Conservation (phyloP, 176 grass and related monocot genomes). For the Saccharum officinarum region DNA sequence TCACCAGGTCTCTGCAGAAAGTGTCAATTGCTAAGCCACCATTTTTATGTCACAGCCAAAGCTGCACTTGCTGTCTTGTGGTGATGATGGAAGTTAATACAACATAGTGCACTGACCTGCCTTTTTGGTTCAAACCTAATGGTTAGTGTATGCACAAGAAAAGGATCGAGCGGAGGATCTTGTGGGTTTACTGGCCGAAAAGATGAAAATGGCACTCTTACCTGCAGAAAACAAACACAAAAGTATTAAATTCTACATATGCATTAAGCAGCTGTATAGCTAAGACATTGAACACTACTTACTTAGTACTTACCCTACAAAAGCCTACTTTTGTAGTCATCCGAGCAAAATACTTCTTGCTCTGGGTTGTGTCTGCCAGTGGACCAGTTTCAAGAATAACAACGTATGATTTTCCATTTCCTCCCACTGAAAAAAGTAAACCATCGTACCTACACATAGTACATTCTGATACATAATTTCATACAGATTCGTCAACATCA, state of each 20-base stretch:
- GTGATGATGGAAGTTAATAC: neutral
- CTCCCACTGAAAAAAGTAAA: constrained; percentile 88
- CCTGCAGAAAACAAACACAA: constrained; percentile 50
- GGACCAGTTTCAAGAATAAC: constrained; percentile 96
- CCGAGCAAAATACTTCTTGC: constrained; percentile 90
- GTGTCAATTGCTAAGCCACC: constrained; percentile 24
- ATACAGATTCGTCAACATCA: constrained; percentile 6
- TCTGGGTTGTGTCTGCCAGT: constrained; percentile 87
- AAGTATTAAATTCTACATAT: constrained; percentile 2
- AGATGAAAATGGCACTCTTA: constrained; percentile 97
- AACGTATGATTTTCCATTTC: constrained; percentile 96
- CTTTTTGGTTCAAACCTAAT: constrained; percentile 97
- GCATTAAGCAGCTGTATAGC: constrained; percentile 16
- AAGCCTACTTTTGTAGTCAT: constrained; percentile 97
- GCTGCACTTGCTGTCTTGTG: neutral
- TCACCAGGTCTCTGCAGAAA: constrained; percentile 79
- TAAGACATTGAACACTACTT: constrained; percentile 19
- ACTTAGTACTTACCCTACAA: constrained; percentile 80
- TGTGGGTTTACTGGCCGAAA: constrained; percentile 90
- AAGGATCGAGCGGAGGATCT: constrained; percentile 93
- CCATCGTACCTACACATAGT: constrained; percentile 73
- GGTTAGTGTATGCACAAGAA: constrained; percentile 99
- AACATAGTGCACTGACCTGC: constrained; percentile 61
- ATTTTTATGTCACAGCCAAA: constrained; percentile 12
- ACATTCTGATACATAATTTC: constrained; percentile 9